Evolutionary conservation across 108 stramenopile species (phyloP), one percentile per base, ranked within the genome.

Genomic region (Fistulifera solaris): DNA sequence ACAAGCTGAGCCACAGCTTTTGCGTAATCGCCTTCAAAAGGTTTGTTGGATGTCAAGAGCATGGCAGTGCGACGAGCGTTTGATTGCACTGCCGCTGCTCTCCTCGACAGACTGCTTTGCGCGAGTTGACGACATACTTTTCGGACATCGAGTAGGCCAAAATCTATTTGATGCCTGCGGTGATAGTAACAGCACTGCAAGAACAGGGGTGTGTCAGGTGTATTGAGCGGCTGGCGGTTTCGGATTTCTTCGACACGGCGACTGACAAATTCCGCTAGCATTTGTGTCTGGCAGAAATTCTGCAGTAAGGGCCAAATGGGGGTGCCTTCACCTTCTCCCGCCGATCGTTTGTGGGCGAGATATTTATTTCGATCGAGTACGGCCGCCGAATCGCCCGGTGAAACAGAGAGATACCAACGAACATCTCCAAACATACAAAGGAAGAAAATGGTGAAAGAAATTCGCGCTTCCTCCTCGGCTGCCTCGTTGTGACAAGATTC

Each of bases 371-470:
- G 62, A 62, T 90, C 85, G 25, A 90, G 58, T 54, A 70, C 58
- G 40, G 79, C 69, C 48, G 75, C 16, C 53, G 72, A 23, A 38
- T 78, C 58, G 65, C 67, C 11, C 14, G 75, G 47, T 64, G 48
- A 58, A 40, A 70, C 77, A 53, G 80, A 56, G 6, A 77, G 54
- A 53, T 76, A 81, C 78, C 69, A 77, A 11, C 81, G 70, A 80
- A 93, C 83, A 51, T 93, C 81, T 16, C 90, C 90, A 59, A 75
- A 77, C 56, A 80, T 49, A 50, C 67, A 69, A 17, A 93, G 26
- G 55, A 88, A 93, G 60, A 93, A 93, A 14, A 75, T 70, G 1
- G 80, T 59, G 44, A 93, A 81, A 0, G 90, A 81, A 42, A 83
- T 72, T 7, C 84, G 65, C 1, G 73, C 73, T 44, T 81, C 77